Evolutionary conservation across 2,329 filamentous ascomycete genomes (phyloP).

Genomic region (Diplodia intermedia): DNA sequence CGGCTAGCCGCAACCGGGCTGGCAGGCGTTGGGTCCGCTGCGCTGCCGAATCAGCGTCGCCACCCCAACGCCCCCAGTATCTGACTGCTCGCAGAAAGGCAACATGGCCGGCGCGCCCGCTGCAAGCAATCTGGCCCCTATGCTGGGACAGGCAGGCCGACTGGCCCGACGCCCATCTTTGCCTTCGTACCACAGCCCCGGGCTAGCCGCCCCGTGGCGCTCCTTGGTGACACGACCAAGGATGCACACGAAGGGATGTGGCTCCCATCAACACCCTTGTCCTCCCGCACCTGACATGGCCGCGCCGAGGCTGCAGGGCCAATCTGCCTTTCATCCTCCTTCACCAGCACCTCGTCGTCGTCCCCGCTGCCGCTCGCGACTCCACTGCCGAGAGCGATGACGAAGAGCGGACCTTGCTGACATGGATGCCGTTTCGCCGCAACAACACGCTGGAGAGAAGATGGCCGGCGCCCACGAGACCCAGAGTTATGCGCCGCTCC

Average conservation of each 20-base stretch:
- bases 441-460: constrained; percentile 17
- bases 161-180: constrained; percentile 4
- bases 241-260: neutral
- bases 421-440: constrained; percentile 16
- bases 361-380: neutral
- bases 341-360: neutral
- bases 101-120: neutral
- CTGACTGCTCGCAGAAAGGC: constrained; percentile 12
- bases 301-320: neutral
- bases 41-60: neutral
- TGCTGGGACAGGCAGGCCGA: constrained; percentile 16
- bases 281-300: constrained; percentile 12
- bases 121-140: neutral
- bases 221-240: constrained; percentile 11
- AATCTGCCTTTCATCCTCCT: neutral
- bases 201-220: constrained; percentile 1
- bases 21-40: neutral
- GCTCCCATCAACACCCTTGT: constrained; percentile 7
- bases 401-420: constrained; percentile 11
- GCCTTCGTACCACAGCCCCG: neutral
- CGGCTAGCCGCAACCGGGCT: neutral
- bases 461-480: constrained; percentile 10
- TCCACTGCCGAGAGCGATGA: constrained; percentile 5
- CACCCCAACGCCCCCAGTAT: neutral
- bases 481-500: neutral